Percentiles rank a stretch among this genome's conserved stretches.
Evolutionary conservation across 2,329 filamentous ascomycete species (phyloP).

Genomic region (Aspergillus clavatus): DNA sequence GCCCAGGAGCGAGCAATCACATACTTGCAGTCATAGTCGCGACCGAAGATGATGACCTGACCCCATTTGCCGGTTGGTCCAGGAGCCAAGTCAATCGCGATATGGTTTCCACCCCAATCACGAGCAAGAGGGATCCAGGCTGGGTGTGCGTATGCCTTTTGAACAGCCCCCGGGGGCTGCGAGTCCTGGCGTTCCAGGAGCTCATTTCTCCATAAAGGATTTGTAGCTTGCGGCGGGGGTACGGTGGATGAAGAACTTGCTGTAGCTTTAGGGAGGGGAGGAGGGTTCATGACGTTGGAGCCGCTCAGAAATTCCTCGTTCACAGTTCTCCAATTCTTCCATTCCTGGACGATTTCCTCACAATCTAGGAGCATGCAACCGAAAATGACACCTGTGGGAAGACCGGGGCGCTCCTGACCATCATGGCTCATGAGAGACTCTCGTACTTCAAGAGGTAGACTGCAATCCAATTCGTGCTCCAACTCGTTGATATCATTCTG

Average conservation of each 20-base stretch:
- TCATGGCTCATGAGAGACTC: conserved; percentile 89
- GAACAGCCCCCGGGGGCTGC: conserved; percentile 78
- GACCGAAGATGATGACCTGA: conserved; percentile 92
- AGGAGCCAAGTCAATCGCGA: conserved; percentile 87
- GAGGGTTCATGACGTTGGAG: conserved; percentile 47
- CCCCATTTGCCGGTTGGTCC: conserved; percentile 90
- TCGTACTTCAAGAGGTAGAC: conserved; percentile 84
- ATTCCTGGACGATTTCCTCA: conserved; percentile 96
- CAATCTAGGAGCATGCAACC: conserved; percentile 94
- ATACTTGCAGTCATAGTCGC: conserved; percentile 98
- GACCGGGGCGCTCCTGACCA: conserved; percentile 91
- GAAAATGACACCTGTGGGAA: conserved; percentile 88
- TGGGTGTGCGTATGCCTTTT: conserved; percentile 88
- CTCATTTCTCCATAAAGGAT: conserved; percentile 75
- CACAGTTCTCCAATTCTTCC: conserved; percentile 92
- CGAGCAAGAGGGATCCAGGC: conserved; percentile 94
- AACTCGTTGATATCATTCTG: conserved; percentile 94
- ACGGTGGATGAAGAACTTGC: conserved; percentile 57
- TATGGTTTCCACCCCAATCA: conserved; percentile 98
- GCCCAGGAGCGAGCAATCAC: conserved; percentile 91
- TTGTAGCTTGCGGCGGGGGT: conserved; percentile 51
- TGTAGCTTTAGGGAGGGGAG: conserved; percentile 70
- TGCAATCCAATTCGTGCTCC: conserved; percentile 92
- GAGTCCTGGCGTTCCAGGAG: conserved; percentile 80
- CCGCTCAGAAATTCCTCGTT: conserved; percentile 80